Percentiles rank a stretch among this genome's conserved stretches.
Conservation (phyloP, 371 early-diverging fungal species). For the Lichtheimia corymbifera region DNA sequence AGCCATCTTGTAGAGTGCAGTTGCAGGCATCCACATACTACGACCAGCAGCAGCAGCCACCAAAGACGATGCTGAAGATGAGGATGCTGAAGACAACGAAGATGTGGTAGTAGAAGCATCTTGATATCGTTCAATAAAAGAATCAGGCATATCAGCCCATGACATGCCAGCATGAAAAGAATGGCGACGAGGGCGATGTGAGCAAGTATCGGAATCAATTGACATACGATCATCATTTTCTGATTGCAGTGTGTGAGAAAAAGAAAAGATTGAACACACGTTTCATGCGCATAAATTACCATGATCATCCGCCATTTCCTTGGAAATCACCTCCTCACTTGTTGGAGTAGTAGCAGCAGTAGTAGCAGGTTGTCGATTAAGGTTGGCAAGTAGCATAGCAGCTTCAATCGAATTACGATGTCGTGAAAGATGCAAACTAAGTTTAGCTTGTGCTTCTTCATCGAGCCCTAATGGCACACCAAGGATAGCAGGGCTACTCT, state of each 20-base stretch:
- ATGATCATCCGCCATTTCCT: constrained; percentile 1
- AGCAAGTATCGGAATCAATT: constrained; percentile 28
- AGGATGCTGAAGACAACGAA: constrained; percentile 5
- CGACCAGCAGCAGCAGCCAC: background rate
- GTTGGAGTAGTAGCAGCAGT: background rate
- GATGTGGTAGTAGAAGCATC: background rate
- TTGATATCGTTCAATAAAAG: constrained; percentile 29
- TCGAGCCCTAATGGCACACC: constrained; percentile 38
- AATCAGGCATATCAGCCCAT: constrained; percentile 42
- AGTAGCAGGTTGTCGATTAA: constrained; percentile 27
- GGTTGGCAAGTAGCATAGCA: constrained; percentile 48
- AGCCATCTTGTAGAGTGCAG: background rate
- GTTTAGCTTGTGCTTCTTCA: constrained; percentile 26
- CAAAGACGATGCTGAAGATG: background rate
- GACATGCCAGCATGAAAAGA: constrained; percentile 44
- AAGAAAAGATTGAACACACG: background rate
- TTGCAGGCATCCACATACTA: too few relatives aligned
- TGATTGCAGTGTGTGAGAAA: constrained; percentile 13
- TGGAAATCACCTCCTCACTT: background rate
- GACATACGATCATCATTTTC: constrained; percentile 43
- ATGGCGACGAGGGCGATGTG: constrained; percentile 27
- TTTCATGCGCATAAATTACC: constrained; percentile 45
- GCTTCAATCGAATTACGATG: constrained; percentile 53
- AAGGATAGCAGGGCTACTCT: constrained; percentile 50
- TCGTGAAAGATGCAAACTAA: constrained; percentile 35